Evolutionary conservation across 129 eudicot genomes (phyloP).

Genomic region (Tanacetum coccineum): DNA sequence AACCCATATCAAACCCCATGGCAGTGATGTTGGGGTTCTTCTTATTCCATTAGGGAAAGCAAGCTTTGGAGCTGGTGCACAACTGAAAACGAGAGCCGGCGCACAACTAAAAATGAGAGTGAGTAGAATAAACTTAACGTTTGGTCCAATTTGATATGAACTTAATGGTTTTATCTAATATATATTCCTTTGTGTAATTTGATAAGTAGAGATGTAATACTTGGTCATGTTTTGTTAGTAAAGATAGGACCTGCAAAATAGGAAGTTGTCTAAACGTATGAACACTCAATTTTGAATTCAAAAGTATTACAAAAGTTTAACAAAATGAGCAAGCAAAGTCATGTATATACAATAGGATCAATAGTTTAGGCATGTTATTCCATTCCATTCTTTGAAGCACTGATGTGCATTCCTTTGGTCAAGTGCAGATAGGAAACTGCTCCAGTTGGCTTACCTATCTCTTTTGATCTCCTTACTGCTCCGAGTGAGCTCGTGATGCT

Average conservation of each 20-base stretch:
- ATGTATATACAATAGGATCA: neutral
- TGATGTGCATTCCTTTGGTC: too few species aligned
- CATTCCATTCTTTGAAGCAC: too few species aligned
- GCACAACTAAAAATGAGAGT: constrained; percentile 90
- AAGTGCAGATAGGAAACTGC: too few species aligned
- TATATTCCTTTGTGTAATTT: too few species aligned
- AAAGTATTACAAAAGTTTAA: neutral
- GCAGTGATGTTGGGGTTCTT: constrained; percentile 71
- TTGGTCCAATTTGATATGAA: neutral
- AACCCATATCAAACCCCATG: constrained; percentile 95
- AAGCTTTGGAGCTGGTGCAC: too few species aligned
- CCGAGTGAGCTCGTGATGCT: too few species aligned
- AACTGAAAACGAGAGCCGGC: too few species aligned
- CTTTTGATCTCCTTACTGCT: too few species aligned
- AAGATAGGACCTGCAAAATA: neutral
- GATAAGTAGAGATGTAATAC: too few species aligned
- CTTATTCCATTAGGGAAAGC: constrained; percentile 82
- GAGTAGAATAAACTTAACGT: constrained; percentile 22
- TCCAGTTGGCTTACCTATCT: too few species aligned
- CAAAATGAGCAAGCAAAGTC: neutral
- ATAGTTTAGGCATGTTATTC: too few species aligned
- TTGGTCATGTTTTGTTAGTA: neutral
- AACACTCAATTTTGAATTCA: neutral
- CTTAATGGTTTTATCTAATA: neutral
- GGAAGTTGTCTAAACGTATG: neutral